Conservation (phyloP, 2,329 filamentous ascomycete species). For the Aspergillus glaucus region DNA sequence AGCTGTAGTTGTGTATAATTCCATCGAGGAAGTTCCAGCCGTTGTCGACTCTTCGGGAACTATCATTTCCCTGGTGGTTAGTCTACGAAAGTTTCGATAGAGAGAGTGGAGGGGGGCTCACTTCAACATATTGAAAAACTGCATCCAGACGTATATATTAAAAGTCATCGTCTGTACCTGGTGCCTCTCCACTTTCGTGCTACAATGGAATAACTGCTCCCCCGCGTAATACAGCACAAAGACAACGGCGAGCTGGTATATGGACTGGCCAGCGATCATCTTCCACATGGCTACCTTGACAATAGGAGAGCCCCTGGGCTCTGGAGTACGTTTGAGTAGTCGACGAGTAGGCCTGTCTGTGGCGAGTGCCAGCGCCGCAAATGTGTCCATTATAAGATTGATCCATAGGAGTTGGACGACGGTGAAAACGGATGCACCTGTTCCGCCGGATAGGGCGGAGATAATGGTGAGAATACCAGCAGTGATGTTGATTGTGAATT, state of each 20-base stretch:
- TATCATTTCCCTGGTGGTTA: too few relatives aligned
- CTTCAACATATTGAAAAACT: slow-evolving; percentile 48
- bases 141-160: slow-evolving; percentile 43
- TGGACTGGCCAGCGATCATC: slow-evolving; percentile 40
- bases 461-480: slow-evolving; percentile 62
- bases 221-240: slow-evolving; percentile 43
- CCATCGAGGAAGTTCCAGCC: slow-evolving; percentile 41
- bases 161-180: slow-evolving; percentile 36
- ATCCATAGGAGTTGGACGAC: slow-evolving; percentile 64
- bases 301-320: slow-evolving; percentile 40
- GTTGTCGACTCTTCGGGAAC: slow-evolving; percentile 39
- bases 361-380: slow-evolving; percentile 59
- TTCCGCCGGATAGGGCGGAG: slow-evolving; percentile 52
- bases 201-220: slow-evolving; percentile 25
- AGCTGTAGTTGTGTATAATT: slow-evolving; percentile 38
- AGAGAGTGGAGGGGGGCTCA: too few relatives aligned
- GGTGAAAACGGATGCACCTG: slow-evolving; percentile 55
- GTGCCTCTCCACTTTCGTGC: slow-evolving; percentile 10
- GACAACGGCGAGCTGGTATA: slow-evolving; percentile 38
- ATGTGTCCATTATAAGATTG: slow-evolving; percentile 65
- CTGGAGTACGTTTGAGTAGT: slow-evolving; percentile 50
- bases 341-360: slow-evolving; percentile 56
- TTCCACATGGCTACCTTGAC: slow-evolving; percentile 44
- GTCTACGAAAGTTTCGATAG: too few relatives aligned
- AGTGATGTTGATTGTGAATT: slow-evolving; percentile 58